A percentile compares a stretch with the other conserved stretches of the same genome.
These are phyloP conservation scores for Pyrus hybrid DNA, from an alignment of 331 rosid genomes.

Conservation along the genomic window DNA sequence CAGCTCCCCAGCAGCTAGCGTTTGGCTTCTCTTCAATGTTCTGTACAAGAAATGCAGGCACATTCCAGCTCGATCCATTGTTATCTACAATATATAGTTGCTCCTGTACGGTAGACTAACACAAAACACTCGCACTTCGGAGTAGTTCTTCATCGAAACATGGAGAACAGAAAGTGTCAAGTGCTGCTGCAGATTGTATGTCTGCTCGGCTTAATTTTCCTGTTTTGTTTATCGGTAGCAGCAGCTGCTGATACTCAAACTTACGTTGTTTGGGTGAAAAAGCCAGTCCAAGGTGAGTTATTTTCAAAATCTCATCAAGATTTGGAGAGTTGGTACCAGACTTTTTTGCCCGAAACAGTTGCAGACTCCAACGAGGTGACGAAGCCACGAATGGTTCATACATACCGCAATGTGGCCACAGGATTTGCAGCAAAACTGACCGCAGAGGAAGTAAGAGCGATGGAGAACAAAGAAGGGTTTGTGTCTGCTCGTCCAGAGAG, in stretches of 20 bases:
- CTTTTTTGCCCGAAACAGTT: constrained; percentile 3
- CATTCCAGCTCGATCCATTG: background rate
- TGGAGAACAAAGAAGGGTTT: constrained; percentile 35
- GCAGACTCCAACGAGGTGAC: background rate
- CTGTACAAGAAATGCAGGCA: background rate
- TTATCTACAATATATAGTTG: background rate
- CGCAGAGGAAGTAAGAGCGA: constrained; percentile 35
- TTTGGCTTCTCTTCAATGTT: background rate
- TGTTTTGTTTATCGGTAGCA: background rate
- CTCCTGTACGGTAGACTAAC: background rate
- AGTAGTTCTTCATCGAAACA: background rate
- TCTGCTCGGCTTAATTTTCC: background rate
- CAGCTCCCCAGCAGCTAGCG: too few species aligned
- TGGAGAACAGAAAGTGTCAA: background rate
- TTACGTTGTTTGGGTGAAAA: constrained; percentile 36
- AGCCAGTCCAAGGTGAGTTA: background rate
- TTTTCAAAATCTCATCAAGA: constrained; percentile 15
- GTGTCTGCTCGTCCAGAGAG: constrained; percentile 30
- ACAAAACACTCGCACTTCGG: background rate
- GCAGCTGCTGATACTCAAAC: constrained; percentile 6
- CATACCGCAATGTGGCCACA: constrained; percentile 27
- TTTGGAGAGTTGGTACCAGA: constrained; percentile 19
- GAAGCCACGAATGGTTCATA: constrained; percentile 19
- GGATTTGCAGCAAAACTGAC: constrained; percentile 53
- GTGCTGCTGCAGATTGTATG: background rate